Evolutionary conservation across 345 rosid genomes (phyloP), one percentile per base, ranked within the genome.

Genomic region (Linum lewisii): DNA sequence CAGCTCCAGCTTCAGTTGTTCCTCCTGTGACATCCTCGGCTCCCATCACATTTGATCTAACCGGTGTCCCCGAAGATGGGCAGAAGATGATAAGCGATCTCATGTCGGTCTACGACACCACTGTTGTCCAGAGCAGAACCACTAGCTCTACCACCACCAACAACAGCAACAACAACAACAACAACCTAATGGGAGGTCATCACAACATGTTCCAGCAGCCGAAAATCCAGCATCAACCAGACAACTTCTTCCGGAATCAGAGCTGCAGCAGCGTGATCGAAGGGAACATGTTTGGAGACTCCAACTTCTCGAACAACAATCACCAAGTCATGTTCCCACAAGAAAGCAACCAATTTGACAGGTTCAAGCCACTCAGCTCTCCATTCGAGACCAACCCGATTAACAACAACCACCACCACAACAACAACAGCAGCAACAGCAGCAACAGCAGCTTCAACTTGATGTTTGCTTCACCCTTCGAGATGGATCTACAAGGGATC

Each of bases 61-160:
- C 97, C 0, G 83, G 94, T 51, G 89, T 93, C 64, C 96, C 99
- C 26, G 97, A 87, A 72, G 99, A 93, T 60, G 99, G 97, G 21
- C 97, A 83, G 63, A 89, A 84, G 73, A 81, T 75, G 83, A 93
- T 93, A 66, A 78, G 73, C 0, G 92, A 93, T 34, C 94, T 93
- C 29, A 83, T 93, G 92, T 80, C 97, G 5, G 60, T 82, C 63
- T 93, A 89, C 16, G 97, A 89, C 42, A 68, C 77, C 57, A 89
- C 72, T 34, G 67, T 84, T 54, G 90, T 77, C 58, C 69, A 81
- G 57, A 84, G 61, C 47, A 72, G 75, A 72, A 67, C 50, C 6
- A 75, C 11, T 71, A 66, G 51, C 51, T 70, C 2, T 36, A 62
- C 24, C 14, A 76, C 51, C 69, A 58, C 60, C 60, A 29, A 29